phyloP scores from a whole-genome alignment of 805 yeast genomes.

The Candida patagonica region DNA sequence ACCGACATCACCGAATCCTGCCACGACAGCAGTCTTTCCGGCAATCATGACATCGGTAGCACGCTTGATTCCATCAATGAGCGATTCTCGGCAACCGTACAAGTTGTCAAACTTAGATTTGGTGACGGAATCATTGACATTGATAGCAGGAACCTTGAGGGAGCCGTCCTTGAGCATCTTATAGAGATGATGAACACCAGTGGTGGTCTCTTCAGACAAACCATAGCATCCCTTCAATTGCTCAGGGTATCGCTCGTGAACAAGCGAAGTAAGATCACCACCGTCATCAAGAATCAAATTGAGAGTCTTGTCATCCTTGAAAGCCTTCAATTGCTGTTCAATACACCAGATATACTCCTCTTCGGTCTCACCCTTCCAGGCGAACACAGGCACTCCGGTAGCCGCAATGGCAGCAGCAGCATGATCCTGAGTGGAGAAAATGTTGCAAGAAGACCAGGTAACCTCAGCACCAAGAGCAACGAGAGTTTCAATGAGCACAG shows the following conservation, averaged over 20 bases:
- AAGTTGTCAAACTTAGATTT: constrained; percentile 98
- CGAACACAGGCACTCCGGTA: constrained; percentile 97
- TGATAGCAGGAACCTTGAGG: constrained; percentile 97
- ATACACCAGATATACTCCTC: constrained; percentile 99
- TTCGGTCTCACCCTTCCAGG: constrained; percentile 99
- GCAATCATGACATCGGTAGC: constrained; percentile 99
- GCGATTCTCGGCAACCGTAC: constrained; percentile 99
- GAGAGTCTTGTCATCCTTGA: constrained; percentile 91
- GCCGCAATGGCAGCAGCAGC: constrained; percentile 99
- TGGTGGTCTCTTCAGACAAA: constrained; percentile 97
- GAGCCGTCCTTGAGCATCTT: constrained; percentile 81
- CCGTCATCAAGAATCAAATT: constrained; percentile 98
- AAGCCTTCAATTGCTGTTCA: constrained; percentile 96
- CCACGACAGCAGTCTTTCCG: constrained; percentile 97
- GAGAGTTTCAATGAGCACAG: constrained; percentile 95
- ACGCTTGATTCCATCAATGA: constrained; percentile 97
- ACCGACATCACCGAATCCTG: constrained; percentile 99
- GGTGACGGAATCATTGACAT: constrained; percentile 98
- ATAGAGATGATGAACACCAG: constrained; percentile 99
- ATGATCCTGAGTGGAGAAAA: constrained; percentile 98
- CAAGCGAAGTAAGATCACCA: constrained; percentile 96
- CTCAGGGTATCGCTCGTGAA: constrained; percentile 97
- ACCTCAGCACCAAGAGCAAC: constrained; percentile 98
- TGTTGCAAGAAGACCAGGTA: constrained; percentile 99
- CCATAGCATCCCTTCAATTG: constrained; percentile 93